phyloP scores from a whole-genome alignment of 148 eudicot species.

The Vaccinium myrtillus region DNA sequence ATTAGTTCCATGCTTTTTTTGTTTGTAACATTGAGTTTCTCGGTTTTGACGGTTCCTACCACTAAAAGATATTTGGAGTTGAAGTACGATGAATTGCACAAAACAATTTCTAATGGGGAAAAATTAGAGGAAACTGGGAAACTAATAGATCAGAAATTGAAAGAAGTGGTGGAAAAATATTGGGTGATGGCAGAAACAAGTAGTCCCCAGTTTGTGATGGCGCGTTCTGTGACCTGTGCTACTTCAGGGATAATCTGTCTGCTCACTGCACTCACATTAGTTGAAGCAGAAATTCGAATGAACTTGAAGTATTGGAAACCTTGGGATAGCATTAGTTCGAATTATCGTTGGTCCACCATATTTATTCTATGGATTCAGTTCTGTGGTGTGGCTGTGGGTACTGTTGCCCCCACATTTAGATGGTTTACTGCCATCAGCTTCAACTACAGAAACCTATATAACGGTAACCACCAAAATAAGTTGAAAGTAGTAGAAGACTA shows the following conservation, averaged over 20 bases:
- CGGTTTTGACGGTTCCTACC: conserved; percentile 17
- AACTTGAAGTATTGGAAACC: too few relatives aligned
- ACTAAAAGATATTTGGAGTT: conserved; percentile 20
- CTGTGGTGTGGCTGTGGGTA: conserved; percentile 24
- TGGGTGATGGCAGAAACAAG: too few relatives aligned
- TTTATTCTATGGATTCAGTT: conserved; percentile 17
- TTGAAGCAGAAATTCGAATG: conserved; percentile 16
- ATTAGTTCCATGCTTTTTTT: conserved; percentile 9
- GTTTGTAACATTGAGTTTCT: conserved; percentile 11
- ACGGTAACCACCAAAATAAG: background rate
- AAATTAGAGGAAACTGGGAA: background rate
- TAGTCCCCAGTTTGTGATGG: too few relatives aligned
- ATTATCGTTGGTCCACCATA: conserved; percentile 25
- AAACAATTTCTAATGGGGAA: background rate
- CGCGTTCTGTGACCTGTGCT: conserved; percentile 11
- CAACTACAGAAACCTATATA: background rate
- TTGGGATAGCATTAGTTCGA: background rate
- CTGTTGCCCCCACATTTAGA: conserved; percentile 24
- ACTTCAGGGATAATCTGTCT: conserved; percentile 21
- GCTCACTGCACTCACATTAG: conserved; percentile 10
- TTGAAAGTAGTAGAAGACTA: conserved; percentile 22
- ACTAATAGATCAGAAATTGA: conserved; percentile 15
- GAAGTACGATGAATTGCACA: conserved; percentile 8
- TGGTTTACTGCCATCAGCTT: conserved; percentile 20
- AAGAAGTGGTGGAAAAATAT: conserved; percentile 12